Percentiles rank a stretch among this genome's conserved stretches.
phyloP scores from a whole-genome alignment of 768 basidiomycete genomes.

The Termitomyces eurrhizus region DNA sequence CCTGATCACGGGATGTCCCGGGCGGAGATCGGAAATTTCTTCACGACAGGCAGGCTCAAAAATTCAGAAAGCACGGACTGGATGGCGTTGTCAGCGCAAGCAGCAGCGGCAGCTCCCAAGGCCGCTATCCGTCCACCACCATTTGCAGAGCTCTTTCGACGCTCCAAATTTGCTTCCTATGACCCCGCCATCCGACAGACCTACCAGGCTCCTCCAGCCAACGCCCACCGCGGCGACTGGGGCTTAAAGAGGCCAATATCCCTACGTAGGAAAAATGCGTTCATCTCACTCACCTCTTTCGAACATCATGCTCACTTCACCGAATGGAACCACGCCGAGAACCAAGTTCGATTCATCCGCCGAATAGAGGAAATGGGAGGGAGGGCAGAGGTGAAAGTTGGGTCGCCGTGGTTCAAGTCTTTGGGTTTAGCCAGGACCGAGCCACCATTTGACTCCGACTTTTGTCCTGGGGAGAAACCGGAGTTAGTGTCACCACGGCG shows the following conservation, averaged over 20 bases:
- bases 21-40: slow-evolving; percentile 20
- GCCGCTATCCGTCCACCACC: slow-evolving; percentile 30
- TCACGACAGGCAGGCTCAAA: neutral
- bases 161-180: slow-evolving; percentile 78
- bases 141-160: slow-evolving; percentile 73
- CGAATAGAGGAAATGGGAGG: slow-evolving; percentile 62
- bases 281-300: slow-evolving; percentile 61
- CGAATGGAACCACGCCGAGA: slow-evolving; percentile 69
- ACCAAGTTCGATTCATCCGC: slow-evolving; percentile 62
- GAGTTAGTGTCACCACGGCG: neutral
- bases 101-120: neutral
- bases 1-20: slow-evolving; percentile 23
- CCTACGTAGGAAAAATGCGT: slow-evolving; percentile 56
- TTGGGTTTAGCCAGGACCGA: slow-evolving; percentile 32
- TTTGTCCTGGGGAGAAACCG: slow-evolving; percentile 25
- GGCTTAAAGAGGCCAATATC: slow-evolving; percentile 83
- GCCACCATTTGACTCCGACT: slow-evolving; percentile 47
- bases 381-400: slow-evolving; percentile 23
- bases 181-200: slow-evolving; percentile 76
- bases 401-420: slow-evolving; percentile 33
- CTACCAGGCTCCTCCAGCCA: slow-evolving; percentile 65
- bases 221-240: slow-evolving; percentile 77
- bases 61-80: neutral
- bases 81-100: slow-evolving; percentile 24
- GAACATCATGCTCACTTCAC: slow-evolving; percentile 75